These are phyloP conservation scores for Limtongia smithiae DNA, from an alignment of 805 yeast genomes.

Conservation along the genomic window DNA sequence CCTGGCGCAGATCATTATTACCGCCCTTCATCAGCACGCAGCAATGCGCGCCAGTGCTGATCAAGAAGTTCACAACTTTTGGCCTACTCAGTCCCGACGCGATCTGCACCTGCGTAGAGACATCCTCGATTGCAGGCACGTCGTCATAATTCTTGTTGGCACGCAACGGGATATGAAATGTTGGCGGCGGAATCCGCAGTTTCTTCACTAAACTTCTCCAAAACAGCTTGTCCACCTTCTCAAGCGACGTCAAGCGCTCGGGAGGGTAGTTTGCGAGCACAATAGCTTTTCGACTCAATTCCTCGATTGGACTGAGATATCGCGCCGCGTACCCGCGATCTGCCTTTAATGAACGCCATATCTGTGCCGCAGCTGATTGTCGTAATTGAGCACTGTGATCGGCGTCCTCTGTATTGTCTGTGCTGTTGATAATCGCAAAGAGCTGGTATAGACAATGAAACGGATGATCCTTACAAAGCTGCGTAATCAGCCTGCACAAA, in stretches of 20 bases:
- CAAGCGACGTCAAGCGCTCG: slow-evolving; percentile 19
- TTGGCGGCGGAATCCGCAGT: slow-evolving; percentile 62
- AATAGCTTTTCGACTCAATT: slow-evolving; percentile 51
- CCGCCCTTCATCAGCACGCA: slow-evolving; percentile 70
- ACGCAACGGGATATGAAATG: slow-evolving; percentile 46
- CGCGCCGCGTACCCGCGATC: slow-evolving; percentile 32
- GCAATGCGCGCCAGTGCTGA: slow-evolving; percentile 57
- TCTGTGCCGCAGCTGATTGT: slow-evolving; percentile 49
- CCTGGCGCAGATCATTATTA: slow-evolving; percentile 90
- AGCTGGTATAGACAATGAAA: slow-evolving; percentile 60
- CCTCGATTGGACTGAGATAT: slow-evolving; percentile 46
- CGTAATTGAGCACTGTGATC: slow-evolving; percentile 46
- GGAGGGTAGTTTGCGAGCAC: slow-evolving; percentile 21
- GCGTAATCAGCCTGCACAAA: slow-evolving; percentile 47
- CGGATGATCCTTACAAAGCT: slow-evolving; percentile 59
- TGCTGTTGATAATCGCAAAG: slow-evolving; percentile 22
- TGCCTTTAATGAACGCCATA: slow-evolving; percentile 45
- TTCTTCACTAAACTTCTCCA: slow-evolving; percentile 54
- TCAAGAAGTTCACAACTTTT: slow-evolving; percentile 57
- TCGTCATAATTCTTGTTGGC: slow-evolving; percentile 44
- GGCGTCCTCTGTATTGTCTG: slow-evolving; percentile 2
- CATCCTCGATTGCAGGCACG: slow-evolving; percentile 47
- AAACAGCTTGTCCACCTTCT: slow-evolving; percentile 45
- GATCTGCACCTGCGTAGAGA: slow-evolving; percentile 50
- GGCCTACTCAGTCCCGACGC: slow-evolving; percentile 91